Evolutionary conservation across 1,139 yeast genomes (phyloP).

Genomic region (Pichia sp.): DNA sequence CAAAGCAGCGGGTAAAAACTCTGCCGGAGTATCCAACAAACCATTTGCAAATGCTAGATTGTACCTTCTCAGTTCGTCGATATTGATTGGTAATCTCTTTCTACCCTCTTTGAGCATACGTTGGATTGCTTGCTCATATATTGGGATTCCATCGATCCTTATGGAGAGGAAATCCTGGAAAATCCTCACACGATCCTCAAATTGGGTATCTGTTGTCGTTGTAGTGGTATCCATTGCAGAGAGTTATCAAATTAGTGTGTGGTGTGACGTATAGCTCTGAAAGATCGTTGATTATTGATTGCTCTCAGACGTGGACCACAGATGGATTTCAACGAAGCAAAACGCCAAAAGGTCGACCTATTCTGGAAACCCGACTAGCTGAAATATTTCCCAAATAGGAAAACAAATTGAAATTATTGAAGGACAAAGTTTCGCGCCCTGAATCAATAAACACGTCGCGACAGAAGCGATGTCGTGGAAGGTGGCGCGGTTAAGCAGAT

Average conservation of each 20-base stretch:
- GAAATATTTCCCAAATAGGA: too few species aligned
- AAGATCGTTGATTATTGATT: too few species aligned
- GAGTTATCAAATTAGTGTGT: background rate
- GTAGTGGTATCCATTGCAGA: background rate
- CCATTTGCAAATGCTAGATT: slow-evolving; percentile 79
- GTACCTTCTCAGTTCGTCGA: slow-evolving; percentile 84
- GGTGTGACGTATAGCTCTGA: background rate
- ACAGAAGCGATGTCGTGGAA: too few species aligned
- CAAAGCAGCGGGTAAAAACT: slow-evolving; percentile 83
- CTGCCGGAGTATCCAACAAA: slow-evolving; percentile 68
- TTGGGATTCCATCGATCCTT: slow-evolving; percentile 35
- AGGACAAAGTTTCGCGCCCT: too few species aligned
- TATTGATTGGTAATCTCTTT: slow-evolving; percentile 63
- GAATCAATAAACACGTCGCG: too few species aligned
- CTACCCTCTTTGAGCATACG: slow-evolving; percentile 62
- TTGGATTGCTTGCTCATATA: slow-evolving; percentile 63
- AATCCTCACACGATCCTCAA: slow-evolving; percentile 71
- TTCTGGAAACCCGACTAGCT: too few species aligned
- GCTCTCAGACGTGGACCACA: too few species aligned
- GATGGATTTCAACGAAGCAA: too few species aligned
- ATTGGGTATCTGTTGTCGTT: slow-evolving; percentile 24
- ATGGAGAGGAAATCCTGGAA: slow-evolving; percentile 83
- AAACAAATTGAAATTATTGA: too few species aligned
- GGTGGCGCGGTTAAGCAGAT: too few species aligned
- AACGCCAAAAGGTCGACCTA: too few species aligned